Evolutionary conservation across 768 basidiomycete species (phyloP).

Genomic region (Podaxis sp.): DNA sequence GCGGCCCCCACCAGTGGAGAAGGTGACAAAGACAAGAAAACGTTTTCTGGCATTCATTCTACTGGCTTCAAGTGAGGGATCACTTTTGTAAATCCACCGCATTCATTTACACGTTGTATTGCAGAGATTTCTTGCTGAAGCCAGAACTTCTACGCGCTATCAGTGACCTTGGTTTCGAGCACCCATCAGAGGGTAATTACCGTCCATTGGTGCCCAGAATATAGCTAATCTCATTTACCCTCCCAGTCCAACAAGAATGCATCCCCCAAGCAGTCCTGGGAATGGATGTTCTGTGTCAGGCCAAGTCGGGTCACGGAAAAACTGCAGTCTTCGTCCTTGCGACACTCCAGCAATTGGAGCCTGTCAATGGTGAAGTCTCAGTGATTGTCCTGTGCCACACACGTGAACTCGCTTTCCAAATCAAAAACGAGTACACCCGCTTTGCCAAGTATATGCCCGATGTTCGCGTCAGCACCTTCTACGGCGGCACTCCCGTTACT

Average conservation of each 20-base stretch:
- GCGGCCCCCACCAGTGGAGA: conserved; percentile 48
- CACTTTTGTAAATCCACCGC: neutral
- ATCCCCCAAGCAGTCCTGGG: conserved; percentile 99
- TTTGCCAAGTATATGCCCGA: conserved; percentile 99
- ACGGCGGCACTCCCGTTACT: conserved; percentile 91
- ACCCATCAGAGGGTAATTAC: conserved; percentile 91
- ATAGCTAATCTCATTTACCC: conserved; percentile 3
- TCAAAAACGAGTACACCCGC: conserved; percentile 99
- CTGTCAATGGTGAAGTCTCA: conserved; percentile 96
- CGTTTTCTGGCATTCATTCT: conserved; percentile 99
- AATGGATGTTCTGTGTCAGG: conserved; percentile 99
- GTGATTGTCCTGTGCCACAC: conserved; percentile 99
- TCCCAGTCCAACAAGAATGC: conserved; percentile 97
- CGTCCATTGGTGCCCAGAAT: neutral
- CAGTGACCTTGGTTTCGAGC: conserved; percentile 99
- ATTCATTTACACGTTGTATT: conserved; percentile 19
- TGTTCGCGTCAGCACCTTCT: conserved; percentile 96
- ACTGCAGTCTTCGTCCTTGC: conserved; percentile 99
- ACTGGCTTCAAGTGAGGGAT: conserved; percentile 89
- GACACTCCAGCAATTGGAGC: conserved; percentile 96
- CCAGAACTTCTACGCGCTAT: conserved; percentile 96
- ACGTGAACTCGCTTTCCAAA: conserved; percentile 98
- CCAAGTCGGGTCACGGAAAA: conserved; percentile 98
- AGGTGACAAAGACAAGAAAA: conserved; percentile 91
- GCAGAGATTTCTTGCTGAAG: conserved; percentile 96